Evolutionary conservation across 352 stramenopile genomes (phyloP).

Genomic region (Aphanomyces stellatus): DNA sequence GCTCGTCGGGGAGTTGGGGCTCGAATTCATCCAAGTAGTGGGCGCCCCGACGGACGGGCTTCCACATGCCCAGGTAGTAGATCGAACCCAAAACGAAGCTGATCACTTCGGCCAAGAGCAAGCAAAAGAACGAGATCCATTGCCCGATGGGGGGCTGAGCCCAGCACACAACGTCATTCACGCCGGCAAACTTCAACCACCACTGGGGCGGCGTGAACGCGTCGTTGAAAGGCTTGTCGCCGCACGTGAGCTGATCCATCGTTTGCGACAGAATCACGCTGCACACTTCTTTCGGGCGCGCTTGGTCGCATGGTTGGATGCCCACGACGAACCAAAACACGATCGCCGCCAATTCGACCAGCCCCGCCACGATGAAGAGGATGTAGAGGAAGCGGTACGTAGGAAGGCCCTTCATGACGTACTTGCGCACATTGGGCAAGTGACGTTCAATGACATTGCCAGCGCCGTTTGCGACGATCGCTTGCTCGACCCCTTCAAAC

Average conservation of each 20-base stretch:
- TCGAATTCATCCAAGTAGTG: constrained; percentile 86
- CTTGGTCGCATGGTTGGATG: constrained; percentile 55
- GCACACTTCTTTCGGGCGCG: constrained; percentile 46
- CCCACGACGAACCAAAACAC: constrained; percentile 78
- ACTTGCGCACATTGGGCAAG: constrained; percentile 82
- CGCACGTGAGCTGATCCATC: constrained; percentile 41
- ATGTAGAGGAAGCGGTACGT: constrained; percentile 74
- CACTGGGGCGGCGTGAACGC: constrained; percentile 63
- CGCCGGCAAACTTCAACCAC: constrained; percentile 60
- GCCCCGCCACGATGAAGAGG: constrained; percentile 56
- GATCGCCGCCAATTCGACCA: constrained; percentile 62
- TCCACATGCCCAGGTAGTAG: constrained; percentile 88
- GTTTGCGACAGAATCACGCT: constrained; percentile 50
- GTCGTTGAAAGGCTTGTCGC: constrained; percentile 40
- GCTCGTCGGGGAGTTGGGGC: constrained; percentile 63
- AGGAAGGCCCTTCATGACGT: constrained; percentile 80
- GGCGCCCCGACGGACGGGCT: constrained; percentile 71
- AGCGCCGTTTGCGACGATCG: constrained; percentile 62
- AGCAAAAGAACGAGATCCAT: constrained; percentile 74
- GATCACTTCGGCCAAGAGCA: constrained; percentile 59
- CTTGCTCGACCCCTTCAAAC: constrained; percentile 69
- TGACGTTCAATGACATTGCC: constrained; percentile 82
- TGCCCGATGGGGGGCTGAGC: constrained; percentile 60
- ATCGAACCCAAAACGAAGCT: constrained; percentile 58
- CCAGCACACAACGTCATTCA: constrained; percentile 66